A percentile compares a stretch with the other conserved stretches of the same genome.
phyloP scores from a whole-genome alignment of 2,329 filamentous ascomycete genomes.

The Lojkania enalia region DNA sequence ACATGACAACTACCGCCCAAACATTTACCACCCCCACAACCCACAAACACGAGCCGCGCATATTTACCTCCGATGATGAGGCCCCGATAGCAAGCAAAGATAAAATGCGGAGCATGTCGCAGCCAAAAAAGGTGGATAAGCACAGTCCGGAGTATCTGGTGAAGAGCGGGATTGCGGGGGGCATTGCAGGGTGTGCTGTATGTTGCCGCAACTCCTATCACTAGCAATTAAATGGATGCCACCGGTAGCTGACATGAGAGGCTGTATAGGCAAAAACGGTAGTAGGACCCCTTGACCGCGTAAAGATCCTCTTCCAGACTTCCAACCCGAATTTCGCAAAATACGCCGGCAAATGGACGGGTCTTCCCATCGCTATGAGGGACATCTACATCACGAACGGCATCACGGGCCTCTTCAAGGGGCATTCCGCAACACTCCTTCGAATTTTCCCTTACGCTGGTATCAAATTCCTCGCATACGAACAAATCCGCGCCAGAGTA shows the following conservation, averaged over 20 bases:
- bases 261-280: slow-evolving; percentile 80
- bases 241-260: slow-evolving; percentile 16
- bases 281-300: slow-evolving; percentile 92
- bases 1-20: slow-evolving; percentile 40
- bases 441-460: slow-evolving; percentile 97
- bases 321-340: slow-evolving; percentile 92
- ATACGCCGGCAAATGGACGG: slow-evolving; percentile 87
- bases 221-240: background rate
- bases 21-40: slow-evolving; percentile 20
- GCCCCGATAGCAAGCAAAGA: slow-evolving; percentile 49
- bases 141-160: slow-evolving; percentile 82
- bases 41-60: slow-evolving; percentile 39
- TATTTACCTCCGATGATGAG: slow-evolving; percentile 58
- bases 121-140: slow-evolving; percentile 60
- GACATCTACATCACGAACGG: slow-evolving; percentile 82
- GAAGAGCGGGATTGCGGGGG: slow-evolving; percentile 83
- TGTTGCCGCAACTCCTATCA: slow-evolving; percentile 33
- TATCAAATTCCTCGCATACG: slow-evolving; percentile 97
- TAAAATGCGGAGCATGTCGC: slow-evolving; percentile 12
- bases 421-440: slow-evolving; percentile 90
- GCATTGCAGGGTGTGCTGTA: slow-evolving; percentile 89
- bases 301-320: slow-evolving; percentile 98
- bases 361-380: slow-evolving; percentile 77
- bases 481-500: slow-evolving; percentile 82
- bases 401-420: slow-evolving; percentile 77